Base-by-base conservation (phyloP, 2,329 filamentous ascomycete species). In the Clarireedia homoeocarpa region DNA sequence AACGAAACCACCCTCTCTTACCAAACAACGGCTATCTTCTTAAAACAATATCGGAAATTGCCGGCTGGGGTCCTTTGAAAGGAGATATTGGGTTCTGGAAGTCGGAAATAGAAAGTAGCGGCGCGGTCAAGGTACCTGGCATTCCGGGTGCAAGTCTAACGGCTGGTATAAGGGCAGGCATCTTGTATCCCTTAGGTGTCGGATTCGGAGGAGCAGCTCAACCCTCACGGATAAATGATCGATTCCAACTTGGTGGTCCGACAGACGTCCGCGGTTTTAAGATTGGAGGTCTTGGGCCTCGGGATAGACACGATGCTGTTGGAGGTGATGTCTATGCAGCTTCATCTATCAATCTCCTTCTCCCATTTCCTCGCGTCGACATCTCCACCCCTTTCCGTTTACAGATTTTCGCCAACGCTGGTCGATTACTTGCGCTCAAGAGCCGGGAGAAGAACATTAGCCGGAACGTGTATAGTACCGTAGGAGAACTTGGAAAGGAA, bases 11-110 rank as follows among this genome's bases (percentile, higher is more conserved):
- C 68, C 85, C 91, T 1, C 84, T 95, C 69, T 79, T 99, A 6
- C 91, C 94, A 0, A 86, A 86, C 57, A 78, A 79, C 56, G 94
- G 94, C 30, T 94, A 92, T 70, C 81, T 95, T 63, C 66, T 92
- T 27, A 91, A 90, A 69, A 83, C 87, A 0, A 76, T 84, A 24
- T 82, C 87, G 27, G 92, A 97, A 68, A 71, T 97, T n/a, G 92
- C 94, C 2, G 92, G 94, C 10, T 84, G 87, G 71, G 91, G 92
- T 0, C 84, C 87, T 0, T 75, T 99, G 17, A 82, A 82, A 60
- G 94, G 94, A 40, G 94, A 97, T 65, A 91, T 96, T 1, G 85
- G 88, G n/a, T 97, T 96, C 71, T 89, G 84, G 71, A 99, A 96
- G 73, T 84, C 85, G n/a, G 91, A 97, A 70, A 66, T 92, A 15